Evolutionary conservation across 768 basidiomycete genomes (phyloP).

Genomic region (Boletus pseudo-olivaceus): DNA sequence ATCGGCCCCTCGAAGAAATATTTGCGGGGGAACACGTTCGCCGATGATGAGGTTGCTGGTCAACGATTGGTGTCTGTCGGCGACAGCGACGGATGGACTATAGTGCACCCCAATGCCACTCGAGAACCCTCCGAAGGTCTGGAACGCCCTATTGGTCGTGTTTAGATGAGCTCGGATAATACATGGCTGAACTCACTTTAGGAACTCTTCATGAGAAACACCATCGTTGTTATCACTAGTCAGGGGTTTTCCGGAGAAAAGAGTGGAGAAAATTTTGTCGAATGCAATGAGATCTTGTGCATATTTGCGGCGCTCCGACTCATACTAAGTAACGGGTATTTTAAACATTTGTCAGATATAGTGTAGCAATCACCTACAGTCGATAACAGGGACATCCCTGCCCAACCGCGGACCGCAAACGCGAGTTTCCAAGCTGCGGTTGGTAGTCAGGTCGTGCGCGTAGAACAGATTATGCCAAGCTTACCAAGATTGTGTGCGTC

Average conservation of each 20-base stretch:
- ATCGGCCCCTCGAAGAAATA: slow-evolving; percentile 46
- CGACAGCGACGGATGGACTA: slow-evolving; percentile 36
- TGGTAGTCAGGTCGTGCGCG: background rate
- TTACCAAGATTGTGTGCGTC: slow-evolving; percentile 50
- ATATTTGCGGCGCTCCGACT: slow-evolving; percentile 49
- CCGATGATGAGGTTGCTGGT: slow-evolving; percentile 44
- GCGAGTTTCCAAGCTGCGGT: slow-evolving; percentile 50
- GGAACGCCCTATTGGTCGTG: slow-evolving; percentile 36
- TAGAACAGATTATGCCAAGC: background rate
- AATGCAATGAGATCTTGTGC: slow-evolving; percentile 54
- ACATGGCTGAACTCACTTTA: slow-evolving; percentile 30
- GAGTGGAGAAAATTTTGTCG: slow-evolving; percentile 47
- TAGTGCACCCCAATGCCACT: slow-evolving; percentile 53
- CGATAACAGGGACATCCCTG: slow-evolving; percentile 41
- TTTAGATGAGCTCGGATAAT: background rate
- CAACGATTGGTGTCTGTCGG: slow-evolving; percentile 32
- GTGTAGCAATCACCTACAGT: slow-evolving; percentile 33
- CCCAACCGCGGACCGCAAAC: slow-evolving; percentile 47
- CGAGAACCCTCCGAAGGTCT: slow-evolving; percentile 43
- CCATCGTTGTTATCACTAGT: slow-evolving; percentile 37
- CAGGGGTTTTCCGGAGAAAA: slow-evolving; percentile 53
- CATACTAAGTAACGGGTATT: slow-evolving; percentile 36
- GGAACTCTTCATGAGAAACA: slow-evolving; percentile 41
- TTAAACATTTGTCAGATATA: background rate
- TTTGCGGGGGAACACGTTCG: slow-evolving; percentile 48